Evolutionary conservation across 106 monocot species (phyloP).

Genomic region (Phalaenopsis aphrodite): DNA sequence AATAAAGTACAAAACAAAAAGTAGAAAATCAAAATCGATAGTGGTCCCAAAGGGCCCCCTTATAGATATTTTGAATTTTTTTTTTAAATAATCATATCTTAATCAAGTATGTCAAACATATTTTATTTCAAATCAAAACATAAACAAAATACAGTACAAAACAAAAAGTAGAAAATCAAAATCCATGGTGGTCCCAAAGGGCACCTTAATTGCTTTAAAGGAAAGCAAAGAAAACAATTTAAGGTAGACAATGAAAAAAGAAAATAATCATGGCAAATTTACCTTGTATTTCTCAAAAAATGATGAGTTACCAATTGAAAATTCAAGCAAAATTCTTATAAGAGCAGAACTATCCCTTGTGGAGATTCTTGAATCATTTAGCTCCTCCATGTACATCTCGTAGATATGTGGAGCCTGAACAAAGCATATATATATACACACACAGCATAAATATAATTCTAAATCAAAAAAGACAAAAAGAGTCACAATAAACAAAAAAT

Average conservation of each 20-base stretch:
- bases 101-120: too few species aligned
- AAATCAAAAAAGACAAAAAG: not conserved
- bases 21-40: too few species aligned
- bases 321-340: slow-evolving; percentile 53
- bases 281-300: slow-evolving; percentile 71
- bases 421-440: not conserved
- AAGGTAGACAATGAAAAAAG: not conserved
- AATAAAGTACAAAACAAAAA: too few species aligned
- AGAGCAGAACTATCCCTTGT: slow-evolving; percentile 49
- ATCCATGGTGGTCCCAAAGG: too few species aligned
- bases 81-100: too few species aligned
- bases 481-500: not conserved
- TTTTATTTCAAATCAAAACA: too few species aligned
- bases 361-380: slow-evolving; percentile 69
- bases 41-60: too few species aligned
- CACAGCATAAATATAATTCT: not conserved
- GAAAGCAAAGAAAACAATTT: not conserved
- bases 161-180: too few species aligned
- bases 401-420: slow-evolving; percentile 64
- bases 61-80: too few species aligned
- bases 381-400: slow-evolving; percentile 66
- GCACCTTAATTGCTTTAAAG: not conserved
- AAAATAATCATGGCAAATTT: not conserved
- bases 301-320: slow-evolving; percentile 34
- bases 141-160: too few species aligned